Evolutionary conservation across 139 green algal species (phyloP).

Genomic region (Medakamo hakoo): DNA sequence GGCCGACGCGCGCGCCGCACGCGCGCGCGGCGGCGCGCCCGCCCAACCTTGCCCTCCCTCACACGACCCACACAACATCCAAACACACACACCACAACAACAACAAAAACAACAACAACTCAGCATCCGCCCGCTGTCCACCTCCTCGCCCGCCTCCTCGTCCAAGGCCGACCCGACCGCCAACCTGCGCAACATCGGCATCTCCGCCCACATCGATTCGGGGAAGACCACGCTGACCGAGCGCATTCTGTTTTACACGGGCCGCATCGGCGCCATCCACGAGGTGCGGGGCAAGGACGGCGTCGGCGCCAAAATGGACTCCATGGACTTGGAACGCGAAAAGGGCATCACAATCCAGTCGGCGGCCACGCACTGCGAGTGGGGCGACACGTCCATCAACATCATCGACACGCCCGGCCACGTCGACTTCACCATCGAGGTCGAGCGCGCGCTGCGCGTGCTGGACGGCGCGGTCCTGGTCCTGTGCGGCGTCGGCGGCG

Average conservation of each 20-base stretch:
- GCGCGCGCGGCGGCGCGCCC: too few relatives aligned
- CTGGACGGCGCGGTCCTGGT: slow-evolving; percentile 94
- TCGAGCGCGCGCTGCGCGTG: slow-evolving; percentile 89
- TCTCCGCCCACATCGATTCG: slow-evolving; percentile 94
- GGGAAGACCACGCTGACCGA: slow-evolving; percentile 98
- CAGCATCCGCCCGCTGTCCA: too few relatives aligned
- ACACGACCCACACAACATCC: too few relatives aligned
- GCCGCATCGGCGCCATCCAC: slow-evolving; percentile 89
- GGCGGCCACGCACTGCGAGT: slow-evolving; percentile 43
- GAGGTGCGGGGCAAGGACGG: slow-evolving; percentile 94
- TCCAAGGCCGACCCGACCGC: not conserved
- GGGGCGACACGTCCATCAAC: slow-evolving; percentile 92
- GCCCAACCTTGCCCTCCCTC: too few relatives aligned
- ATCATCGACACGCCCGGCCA: slow-evolving; percentile 97
- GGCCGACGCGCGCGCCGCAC: too few relatives aligned
- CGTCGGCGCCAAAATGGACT: slow-evolving; percentile 97
- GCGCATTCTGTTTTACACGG: slow-evolving; percentile 96
- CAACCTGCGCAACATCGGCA: slow-evolving; percentile 90
- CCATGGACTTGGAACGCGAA: slow-evolving; percentile 96
- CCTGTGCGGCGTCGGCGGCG: slow-evolving; percentile 74
- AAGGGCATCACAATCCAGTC: slow-evolving; percentile 99
- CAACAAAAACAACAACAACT: too few relatives aligned
- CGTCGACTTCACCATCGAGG: slow-evolving; percentile 99
- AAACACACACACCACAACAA: too few relatives aligned
- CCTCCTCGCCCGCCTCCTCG: not conserved